Evolutionary conservation across 257 asterid genomes (phyloP), one percentile per base, ranked within the genome.

Genomic region (Przewalskia tangutica): DNA sequence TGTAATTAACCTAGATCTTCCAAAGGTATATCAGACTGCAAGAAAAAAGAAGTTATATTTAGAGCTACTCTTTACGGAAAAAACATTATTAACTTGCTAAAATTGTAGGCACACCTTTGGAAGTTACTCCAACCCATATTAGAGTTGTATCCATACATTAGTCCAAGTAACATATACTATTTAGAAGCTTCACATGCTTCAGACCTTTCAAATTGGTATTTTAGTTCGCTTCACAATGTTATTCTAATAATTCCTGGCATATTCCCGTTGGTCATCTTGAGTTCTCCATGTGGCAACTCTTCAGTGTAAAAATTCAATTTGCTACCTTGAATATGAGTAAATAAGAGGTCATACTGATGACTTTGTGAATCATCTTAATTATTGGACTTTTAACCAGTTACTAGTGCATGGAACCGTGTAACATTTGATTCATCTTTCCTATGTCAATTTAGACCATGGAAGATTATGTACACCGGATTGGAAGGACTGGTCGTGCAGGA

Each of bases 401-500:
- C 79, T n/a, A 46, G 62, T 48, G 79, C 36, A 38, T 75, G 23
- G 44, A 75, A 50, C 62, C 50, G 60, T 50, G 23, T 48, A 50
- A 75, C 9, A 6, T 55, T 77, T 50, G 51, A 38, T 27, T 78
- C 56, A 44, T 71, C 71, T 48, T n/a, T 46, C 82, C 82, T n/a
- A 46, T 32, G 13, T 85, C 50, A 84, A 83, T 83, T 59, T 82
- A 91, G 97, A 88, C 97, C 67, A 93, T 93, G 97, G 98, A 94
- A 88, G 97, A 94, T 84, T 94, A 93, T 80, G 97, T 94, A 42
- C 98, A 93, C 86, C 92, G 98, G 54, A 90, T 94, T 83, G 98
- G 98, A 79, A 88, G 98, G 85, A 94, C 98, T 14, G 98, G 98
- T 70, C 98, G 98, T 82, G 97, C 97, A 17, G 98, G 98, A 70